Conservation (phyloP, 306 rosid species). For the Quillaja saponaria region DNA sequence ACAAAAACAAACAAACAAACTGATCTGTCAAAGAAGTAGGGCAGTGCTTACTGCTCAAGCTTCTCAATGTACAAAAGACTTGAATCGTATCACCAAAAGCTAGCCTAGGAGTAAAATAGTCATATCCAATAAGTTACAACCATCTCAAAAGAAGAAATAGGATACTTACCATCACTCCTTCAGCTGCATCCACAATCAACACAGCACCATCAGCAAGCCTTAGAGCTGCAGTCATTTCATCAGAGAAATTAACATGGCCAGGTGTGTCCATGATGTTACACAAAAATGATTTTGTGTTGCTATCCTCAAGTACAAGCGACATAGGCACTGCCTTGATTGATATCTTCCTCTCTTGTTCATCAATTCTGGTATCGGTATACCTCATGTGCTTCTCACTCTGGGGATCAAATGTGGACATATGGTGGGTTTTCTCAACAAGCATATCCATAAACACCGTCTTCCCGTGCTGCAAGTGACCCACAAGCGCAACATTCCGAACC, state of each 20-base stretch:
- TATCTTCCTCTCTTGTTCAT: constrained; percentile 90
- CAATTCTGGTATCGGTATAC: constrained; percentile 88
- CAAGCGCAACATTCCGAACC: constrained; percentile 84
- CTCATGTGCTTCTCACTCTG: constrained; percentile 83
- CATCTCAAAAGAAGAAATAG: no score
- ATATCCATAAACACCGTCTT: constrained; percentile 97
- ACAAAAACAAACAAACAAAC: no score
- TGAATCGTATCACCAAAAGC: no score
- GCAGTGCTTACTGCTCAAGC: background rate
- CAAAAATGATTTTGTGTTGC: constrained; percentile 77
- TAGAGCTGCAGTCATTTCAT: constrained; percentile 95
- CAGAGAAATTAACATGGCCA: constrained; percentile 96
- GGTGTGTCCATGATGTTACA: constrained; percentile 93
- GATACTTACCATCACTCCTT: constrained; percentile 82
- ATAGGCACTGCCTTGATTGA: constrained; percentile 92
- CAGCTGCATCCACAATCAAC: constrained; percentile 92
- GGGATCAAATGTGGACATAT: constrained; percentile 79
- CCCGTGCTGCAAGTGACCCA: constrained; percentile 92
- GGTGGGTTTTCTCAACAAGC: constrained; percentile 96
- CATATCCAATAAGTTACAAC: no score
- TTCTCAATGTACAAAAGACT: no score
- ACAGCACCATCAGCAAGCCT: constrained; percentile 96
- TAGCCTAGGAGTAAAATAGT: background rate
- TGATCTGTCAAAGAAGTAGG: no score
- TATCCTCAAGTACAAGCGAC: constrained; percentile 94